A percentile compares a stretch with the other conserved stretches of the same genome.
phyloP scores from a whole-genome alignment of 352 stramenopile genomes.

The Pythium myriotylum region DNA sequence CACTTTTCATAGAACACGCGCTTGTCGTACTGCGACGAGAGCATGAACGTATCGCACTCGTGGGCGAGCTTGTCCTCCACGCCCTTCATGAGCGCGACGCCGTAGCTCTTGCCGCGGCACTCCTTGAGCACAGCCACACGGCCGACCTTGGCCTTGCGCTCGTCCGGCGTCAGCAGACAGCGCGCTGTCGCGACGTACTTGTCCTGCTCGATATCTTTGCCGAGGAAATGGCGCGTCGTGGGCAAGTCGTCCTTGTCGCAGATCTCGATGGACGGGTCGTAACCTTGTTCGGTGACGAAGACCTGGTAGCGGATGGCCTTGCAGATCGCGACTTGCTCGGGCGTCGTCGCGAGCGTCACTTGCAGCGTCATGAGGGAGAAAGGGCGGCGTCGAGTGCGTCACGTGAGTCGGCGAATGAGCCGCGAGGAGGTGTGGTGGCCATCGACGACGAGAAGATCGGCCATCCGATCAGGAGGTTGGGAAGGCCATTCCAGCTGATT shows the following conservation, averaged over 20 bases:
- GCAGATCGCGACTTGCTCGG: constrained; percentile 41
- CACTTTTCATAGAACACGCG: constrained; percentile 73
- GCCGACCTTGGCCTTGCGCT: constrained; percentile 50
- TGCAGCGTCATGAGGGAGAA: constrained; percentile 1
- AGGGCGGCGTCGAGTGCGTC: no score
- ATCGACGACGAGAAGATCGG: background rate
- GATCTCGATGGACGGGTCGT: constrained; percentile 40
- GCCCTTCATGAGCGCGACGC: constrained; percentile 41
- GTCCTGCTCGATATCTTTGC: constrained; percentile 49
- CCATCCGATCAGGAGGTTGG: background rate
- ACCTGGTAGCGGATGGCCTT: constrained; percentile 49
- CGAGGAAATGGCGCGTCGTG: constrained; percentile 59
- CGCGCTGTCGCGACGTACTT: constrained; percentile 58
- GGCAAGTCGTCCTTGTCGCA: constrained; percentile 46
- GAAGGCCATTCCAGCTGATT: no score
- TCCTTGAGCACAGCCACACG: constrained; percentile 58
- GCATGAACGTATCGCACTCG: constrained; percentile 38
- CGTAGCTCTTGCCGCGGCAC: constrained; percentile 60
- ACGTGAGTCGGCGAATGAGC: no score
- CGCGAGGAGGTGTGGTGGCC: no score
- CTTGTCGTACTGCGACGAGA: constrained; percentile 57
- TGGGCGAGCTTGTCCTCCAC: constrained; percentile 36
- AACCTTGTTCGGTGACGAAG: constrained; percentile 59
- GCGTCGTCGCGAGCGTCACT: constrained; percentile 36
- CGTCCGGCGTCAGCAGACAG: constrained; percentile 34